Evolutionary conservation across 495 filamentous ascomycete species (phyloP).

Genomic region (Schizothecium vesticola): DNA sequence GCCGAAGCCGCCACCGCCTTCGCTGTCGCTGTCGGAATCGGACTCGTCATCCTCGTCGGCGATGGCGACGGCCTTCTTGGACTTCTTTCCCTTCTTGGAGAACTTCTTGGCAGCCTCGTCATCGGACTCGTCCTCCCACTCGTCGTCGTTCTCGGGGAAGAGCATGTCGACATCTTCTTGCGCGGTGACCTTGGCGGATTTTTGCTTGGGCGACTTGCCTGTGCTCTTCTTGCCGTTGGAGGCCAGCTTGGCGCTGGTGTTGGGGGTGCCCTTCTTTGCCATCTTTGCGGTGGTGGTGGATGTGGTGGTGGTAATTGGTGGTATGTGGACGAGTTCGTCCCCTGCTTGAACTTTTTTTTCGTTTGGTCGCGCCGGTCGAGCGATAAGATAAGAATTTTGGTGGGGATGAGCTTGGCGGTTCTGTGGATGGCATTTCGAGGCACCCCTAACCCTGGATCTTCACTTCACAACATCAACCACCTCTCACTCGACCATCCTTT

Average conservation of each 20-base stretch:
- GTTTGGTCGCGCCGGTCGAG: slow-evolving; percentile 12
- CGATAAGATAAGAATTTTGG: slow-evolving; percentile 29
- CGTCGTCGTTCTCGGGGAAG: slow-evolving; percentile 18
- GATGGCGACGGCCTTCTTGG: slow-evolving; percentile 36
- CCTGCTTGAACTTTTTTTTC: slow-evolving; percentile 28
- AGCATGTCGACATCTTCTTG: slow-evolving; percentile 20
- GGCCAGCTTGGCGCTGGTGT: slow-evolving; percentile 15
- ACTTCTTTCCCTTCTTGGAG: slow-evolving; percentile 17
- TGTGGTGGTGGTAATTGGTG: slow-evolving; percentile 14
- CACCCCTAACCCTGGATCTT: slow-evolving; percentile 16
- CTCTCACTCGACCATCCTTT: neutral
- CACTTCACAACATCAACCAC: neutral
- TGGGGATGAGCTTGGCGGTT: slow-evolving; percentile 4
- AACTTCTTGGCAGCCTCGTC: slow-evolving; percentile 18
- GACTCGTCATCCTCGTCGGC: slow-evolving; percentile 35
- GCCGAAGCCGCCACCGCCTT: slow-evolving; percentile 33
- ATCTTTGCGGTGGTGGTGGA: slow-evolving; percentile 20
- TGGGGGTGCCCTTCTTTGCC: slow-evolving; percentile 21
- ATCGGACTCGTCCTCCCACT: slow-evolving; percentile 28
- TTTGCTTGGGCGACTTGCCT: slow-evolving; percentile 41
- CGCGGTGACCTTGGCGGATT: slow-evolving; percentile 40
- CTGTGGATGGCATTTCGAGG: neutral
- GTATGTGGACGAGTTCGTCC: too few species aligned
- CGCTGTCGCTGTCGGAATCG: slow-evolving; percentile 21
- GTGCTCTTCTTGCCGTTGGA: slow-evolving; percentile 11